phyloP scores from a whole-genome alignment of 306 rosid species.

The Cucumis melo region DNA sequence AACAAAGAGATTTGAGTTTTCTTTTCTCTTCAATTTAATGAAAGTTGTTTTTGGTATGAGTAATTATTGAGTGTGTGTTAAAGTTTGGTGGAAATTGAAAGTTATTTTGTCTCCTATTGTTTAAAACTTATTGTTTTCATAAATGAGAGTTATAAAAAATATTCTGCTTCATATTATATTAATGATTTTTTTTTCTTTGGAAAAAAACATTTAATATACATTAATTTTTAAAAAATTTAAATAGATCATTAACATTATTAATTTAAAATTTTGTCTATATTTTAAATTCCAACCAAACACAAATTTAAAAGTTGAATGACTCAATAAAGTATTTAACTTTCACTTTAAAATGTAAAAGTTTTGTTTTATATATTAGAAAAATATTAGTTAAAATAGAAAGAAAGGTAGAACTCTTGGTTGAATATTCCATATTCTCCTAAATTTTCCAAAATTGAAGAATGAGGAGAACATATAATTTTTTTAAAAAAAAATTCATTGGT shows the following conservation, averaged over 20 bases:
- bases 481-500: too few species aligned
- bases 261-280: too few species aligned
- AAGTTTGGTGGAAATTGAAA: neutral
- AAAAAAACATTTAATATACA: too few species aligned
- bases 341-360: too few species aligned
- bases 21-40: neutral
- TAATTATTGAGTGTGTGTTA: neutral
- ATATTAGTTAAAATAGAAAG: neutral
- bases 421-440: neutral
- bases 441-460: neutral
- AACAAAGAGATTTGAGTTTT: neutral
- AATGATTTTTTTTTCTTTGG: too few species aligned
- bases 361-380: too few species aligned
- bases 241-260: too few species aligned
- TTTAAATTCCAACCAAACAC: too few species aligned
- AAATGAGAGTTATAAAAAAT: neutral
- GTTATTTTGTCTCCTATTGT: neutral
- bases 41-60: neutral
- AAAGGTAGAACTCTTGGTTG: neutral
- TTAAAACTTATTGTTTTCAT: neutral
- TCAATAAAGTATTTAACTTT: too few species aligned
- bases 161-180: neutral
- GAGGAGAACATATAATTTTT: neutral
- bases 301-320: too few species aligned
- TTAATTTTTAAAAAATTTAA: too few species aligned